Evolutionary conservation across 2,329 filamentous ascomycete genomes (phyloP), one percentile per base, ranked within the genome.

Genomic region (Gaeumannomyces tritici): DNA sequence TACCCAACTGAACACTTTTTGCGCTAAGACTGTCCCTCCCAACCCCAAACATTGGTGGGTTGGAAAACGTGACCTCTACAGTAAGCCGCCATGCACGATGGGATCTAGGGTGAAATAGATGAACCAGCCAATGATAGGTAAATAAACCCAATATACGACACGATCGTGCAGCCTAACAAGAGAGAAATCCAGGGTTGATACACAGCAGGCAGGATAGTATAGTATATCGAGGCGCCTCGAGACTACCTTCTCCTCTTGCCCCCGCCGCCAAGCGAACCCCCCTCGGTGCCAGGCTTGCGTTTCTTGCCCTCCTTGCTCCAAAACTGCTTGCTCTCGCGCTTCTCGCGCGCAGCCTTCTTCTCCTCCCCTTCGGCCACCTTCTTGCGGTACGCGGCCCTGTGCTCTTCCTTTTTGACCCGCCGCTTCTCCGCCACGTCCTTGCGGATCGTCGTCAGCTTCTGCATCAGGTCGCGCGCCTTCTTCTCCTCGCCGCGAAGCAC

Each of bases 381-480:
- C 77, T 89, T 90, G 68, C 88, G 82, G 76, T 96, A 95, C 67
- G 86, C 86, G 67, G 86, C 85, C 65, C 90, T 84, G 72, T 91
- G 85, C 80, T 93, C 91, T 70, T 97, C 93, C 80, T 99, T 95
- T 77, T 93, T 93, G 63, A 81, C 87, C 27, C 85, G 77, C 57
- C 95, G 80, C 80, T 95, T 96, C 68, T 90, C 90, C 3, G 89
- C 85, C 74, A 96, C 95, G 71, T 98, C 95, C 71, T 96, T 96
- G 67, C 92, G 81, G 70, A 99, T 80, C 21, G 93, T 93, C 71
- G 90, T 89, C 61, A 99, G 84, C 80, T 97, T 95, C 78, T 96
- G 90, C 86, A 99, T 89, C 67, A 99, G 79, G 68, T 92, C 87
- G 35, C 95, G 82, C 5, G 92, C 92, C 74, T 89, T 89, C 81